Evolutionary conservation across 139 green algal genomes (phyloP), one percentile per base, ranked within the genome.

Genomic region (Klebsormidium nitens): DNA sequence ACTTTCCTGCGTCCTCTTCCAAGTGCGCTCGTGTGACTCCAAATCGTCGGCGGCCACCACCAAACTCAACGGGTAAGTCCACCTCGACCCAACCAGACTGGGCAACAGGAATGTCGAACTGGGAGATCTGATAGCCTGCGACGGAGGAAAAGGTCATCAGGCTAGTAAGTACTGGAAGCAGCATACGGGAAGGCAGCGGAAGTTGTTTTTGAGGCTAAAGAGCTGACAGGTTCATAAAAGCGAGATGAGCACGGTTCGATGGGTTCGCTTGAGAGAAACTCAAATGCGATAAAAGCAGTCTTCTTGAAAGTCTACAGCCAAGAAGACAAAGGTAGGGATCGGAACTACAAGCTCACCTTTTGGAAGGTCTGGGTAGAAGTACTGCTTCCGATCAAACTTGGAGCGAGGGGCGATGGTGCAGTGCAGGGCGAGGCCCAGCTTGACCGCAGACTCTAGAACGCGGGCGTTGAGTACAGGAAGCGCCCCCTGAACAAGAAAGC

Each of bases 371-470:
- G 91, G 78, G 66, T 99, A 99, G 72, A 99, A 98, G 86, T 99
- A 99, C 79, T 99, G 93, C 83, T 99, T 99, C 64, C 93, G 84
- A 83, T 98, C 94, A 85, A 98, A 99, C 78, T 96, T 96, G 37
- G 87, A 94, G 32, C 40, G 14, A 38, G n/a, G 3, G 56, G 81
- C 74, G n/a, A 98, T 87, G 19, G 69, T 62, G 48, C 80, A 87
- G 56, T 88, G 77, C 36, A 98, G 83, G 5, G 93, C 93, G 29
- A 98, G 71, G 2, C 92, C 60, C 56, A 65, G 31, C 1, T 26
- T 34, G 32, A 68, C 69, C 29, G 69, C 68, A 5, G 14, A 38
- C n/a, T 60, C n/a, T 14, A 75, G 59, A 63, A 61, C 74, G 36
- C 28, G 28, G 36, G 5, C 42, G 69, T 77, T 77, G 23, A 77